Evolutionary conservation across 75 land plant species (phyloP), one percentile per base, ranked within the genome.

Genomic region (Larix kaempferi): DNA sequence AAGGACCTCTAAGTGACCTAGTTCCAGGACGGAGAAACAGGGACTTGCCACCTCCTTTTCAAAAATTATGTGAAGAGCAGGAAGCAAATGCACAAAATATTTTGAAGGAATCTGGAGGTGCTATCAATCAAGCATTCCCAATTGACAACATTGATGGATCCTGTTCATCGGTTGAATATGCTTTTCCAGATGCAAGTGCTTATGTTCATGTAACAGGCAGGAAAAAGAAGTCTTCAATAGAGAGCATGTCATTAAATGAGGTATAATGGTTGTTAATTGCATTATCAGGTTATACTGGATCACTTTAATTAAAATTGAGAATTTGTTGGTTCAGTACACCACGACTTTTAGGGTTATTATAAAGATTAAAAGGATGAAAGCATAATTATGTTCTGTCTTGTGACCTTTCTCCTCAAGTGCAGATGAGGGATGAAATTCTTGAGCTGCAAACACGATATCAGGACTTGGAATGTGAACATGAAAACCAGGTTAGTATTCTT

Each of bases 11-110:
- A 6, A 27, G 57, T 55, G 29, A 54, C 49, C 26, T 25, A 23
- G 21, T 73, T 54, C 29, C 57, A 10, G 35, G 21, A 25, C 73
- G 55, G 17, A 82, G 82, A 65, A 77, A 89, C 61, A 75, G 79
- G 75, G 79, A 74, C 41, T 80, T 87, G 61, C 91, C 86, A 33
- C 83, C 89, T 78, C 90, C 92, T 11, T 95, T 95, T 82, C 84
- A 88, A 59, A 84, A 86, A 56, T 85, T 95, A 59, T 57, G 78
- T 74, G 78, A 89, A 75, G 87, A 85, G 67, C 75, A 77, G 74
- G 87, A 80, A 67, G 57, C 39, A 11, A 54, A 67, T 33, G 5
- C 25, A 23, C n/a, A 21, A 10, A 75, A 3, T 1, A 77, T 73
- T 76, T 57, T 17, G 6, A 61, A 56, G 22, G 59, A 44, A 17